phyloP scores from a whole-genome alignment of 352 stramenopile genomes.

The Saprolegnia diclina region DNA sequence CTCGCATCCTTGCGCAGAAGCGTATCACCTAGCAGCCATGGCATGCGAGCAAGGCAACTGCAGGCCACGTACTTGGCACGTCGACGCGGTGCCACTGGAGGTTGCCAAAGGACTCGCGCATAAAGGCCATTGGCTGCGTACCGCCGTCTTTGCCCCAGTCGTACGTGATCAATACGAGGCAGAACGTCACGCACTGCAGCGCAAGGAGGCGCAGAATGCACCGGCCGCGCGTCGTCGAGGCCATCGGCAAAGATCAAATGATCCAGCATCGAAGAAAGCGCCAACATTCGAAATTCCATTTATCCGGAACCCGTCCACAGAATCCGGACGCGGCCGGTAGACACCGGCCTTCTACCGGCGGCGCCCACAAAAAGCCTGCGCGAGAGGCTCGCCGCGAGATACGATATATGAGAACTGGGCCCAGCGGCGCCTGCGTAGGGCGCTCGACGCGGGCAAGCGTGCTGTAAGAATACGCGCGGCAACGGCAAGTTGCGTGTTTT shows the following conservation, averaged over 20 bases:
- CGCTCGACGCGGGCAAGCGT: neutral
- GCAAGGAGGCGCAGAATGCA: neutral
- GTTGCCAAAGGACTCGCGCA: neutral
- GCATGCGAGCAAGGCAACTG: neutral
- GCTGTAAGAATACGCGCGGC: neutral
- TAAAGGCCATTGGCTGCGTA: neutral
- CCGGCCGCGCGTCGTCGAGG: neutral
- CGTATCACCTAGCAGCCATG: neutral
- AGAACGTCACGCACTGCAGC: neutral
- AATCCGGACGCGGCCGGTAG: neutral
- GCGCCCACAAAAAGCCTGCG: too few relatives aligned
- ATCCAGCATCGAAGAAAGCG: neutral
- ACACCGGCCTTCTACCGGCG: neutral
- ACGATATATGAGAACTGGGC: neutral
- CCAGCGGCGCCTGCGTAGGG: neutral
- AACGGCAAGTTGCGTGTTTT: neutral
- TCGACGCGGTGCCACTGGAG: neutral
- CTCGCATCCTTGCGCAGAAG: neutral
- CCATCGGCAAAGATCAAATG: neutral
- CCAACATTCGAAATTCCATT: neutral
- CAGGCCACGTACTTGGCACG: neutral
- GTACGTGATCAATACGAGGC: neutral
- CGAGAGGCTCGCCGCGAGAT: neutral
- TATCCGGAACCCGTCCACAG: neutral
- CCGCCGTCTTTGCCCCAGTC: neutral